phyloP scores from a whole-genome alignment of 345 rosid species.

The Leavenworthia alabamica region DNA sequence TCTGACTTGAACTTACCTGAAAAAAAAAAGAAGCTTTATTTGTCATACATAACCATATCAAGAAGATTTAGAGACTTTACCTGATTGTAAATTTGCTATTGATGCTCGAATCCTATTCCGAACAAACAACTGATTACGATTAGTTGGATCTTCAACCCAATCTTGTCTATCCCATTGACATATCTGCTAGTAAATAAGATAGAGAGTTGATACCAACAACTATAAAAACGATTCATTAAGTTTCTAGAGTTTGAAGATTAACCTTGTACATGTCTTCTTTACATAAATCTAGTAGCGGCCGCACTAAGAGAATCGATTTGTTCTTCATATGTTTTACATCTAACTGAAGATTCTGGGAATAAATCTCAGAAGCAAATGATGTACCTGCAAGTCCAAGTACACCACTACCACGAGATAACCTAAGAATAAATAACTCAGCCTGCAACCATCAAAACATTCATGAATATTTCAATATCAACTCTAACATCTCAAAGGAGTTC shows the following conservation, averaged over 20 bases:
- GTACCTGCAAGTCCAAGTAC: constrained; percentile 94
- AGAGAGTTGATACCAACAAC: background rate
- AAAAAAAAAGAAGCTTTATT: background rate
- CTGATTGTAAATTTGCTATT: constrained; percentile 47
- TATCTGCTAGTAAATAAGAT: constrained; percentile 39
- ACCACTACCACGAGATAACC: constrained; percentile 89
- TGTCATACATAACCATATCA: background rate
- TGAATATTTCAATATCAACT: background rate
- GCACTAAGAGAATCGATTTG: constrained; percentile 56
- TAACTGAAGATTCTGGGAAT: constrained; percentile 32
- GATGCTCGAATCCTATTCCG: constrained; percentile 80
- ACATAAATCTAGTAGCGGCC: constrained; percentile 65
- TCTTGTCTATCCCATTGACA: constrained; percentile 45
- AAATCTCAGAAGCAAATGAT: constrained; percentile 69
- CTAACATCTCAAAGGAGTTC: constrained; percentile 13
- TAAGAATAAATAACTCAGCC: constrained; percentile 82
- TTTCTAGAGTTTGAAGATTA: background rate
- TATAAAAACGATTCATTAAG: background rate
- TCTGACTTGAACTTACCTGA: constrained; percentile 62
- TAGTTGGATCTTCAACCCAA: constrained; percentile 95
- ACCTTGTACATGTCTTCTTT: constrained; percentile 88
- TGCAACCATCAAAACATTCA: constrained; percentile 44
- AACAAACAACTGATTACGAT: constrained; percentile 58
- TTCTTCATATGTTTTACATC: constrained; percentile 30
- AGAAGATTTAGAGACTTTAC: constrained; percentile 38